phyloP scores from a whole-genome alignment of 148 eudicot genomes.

The Cornus kousa region DNA sequence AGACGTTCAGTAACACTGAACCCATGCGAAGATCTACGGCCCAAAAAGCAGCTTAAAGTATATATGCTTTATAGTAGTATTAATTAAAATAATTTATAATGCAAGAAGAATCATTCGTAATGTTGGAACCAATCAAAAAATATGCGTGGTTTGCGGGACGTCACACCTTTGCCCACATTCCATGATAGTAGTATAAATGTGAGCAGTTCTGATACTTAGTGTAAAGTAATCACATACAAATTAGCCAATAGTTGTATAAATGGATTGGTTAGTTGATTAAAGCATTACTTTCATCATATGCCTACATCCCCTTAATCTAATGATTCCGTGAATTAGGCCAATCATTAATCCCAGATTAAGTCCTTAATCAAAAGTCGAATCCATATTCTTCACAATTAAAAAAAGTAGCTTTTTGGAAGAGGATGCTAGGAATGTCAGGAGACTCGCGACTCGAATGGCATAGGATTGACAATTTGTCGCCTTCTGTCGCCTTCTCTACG shows the following conservation, averaged over 20 bases:
- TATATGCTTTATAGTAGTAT: conserved; percentile 28
- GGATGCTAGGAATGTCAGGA: too few species aligned
- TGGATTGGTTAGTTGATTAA: background rate
- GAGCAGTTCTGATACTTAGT: background rate
- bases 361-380: too few species aligned
- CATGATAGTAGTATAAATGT: background rate
- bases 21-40: conserved; percentile 26
- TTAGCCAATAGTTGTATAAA: background rate
- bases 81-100: background rate
- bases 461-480: too few species aligned
- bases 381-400: too few species aligned
- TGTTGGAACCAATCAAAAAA: background rate
- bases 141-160: conserved; percentile 9
- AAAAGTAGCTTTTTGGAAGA: too few species aligned
- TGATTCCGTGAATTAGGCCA: background rate
- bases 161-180: conserved; percentile 14
- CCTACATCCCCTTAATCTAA: background rate
- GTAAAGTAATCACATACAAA: background rate
- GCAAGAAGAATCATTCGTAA: background rate
- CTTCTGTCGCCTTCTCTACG: too few species aligned
- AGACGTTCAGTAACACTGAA: background rate
- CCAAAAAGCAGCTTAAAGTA: conserved; percentile 28
- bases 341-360: background rate
- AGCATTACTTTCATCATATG: background rate
- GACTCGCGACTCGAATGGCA: too few species aligned